Evolutionary conservation across 148 eudicot genomes (phyloP).

Genomic region (Camellia japonica): DNA sequence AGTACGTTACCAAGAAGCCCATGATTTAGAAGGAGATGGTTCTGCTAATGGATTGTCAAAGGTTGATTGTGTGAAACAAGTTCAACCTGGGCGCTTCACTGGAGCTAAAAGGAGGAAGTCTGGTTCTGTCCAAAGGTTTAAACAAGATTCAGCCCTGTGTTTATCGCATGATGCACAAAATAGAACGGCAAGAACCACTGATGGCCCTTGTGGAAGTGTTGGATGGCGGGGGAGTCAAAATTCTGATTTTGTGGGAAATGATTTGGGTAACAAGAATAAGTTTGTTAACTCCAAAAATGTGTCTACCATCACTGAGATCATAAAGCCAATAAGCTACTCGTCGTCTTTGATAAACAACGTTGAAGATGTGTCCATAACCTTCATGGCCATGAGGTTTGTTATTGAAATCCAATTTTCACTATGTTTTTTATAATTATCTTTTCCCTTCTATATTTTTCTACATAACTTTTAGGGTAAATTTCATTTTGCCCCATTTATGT

Average conservation of each 20-base stretch:
- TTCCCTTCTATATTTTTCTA: too few species aligned
- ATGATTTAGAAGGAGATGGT: slow-evolving; percentile 34
- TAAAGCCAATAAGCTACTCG: slow-evolving; percentile 74
- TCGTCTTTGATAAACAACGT: slow-evolving; percentile 48
- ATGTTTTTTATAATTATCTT: background rate
- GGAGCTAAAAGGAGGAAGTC: slow-evolving; percentile 89
- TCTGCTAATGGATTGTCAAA: slow-evolving; percentile 42
- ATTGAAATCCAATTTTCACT: background rate
- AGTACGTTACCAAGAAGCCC: slow-evolving; percentile 30
- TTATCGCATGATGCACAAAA: slow-evolving; percentile 32
- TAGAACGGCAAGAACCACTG: slow-evolving; percentile 15
- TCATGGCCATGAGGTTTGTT: slow-evolving; percentile 78
- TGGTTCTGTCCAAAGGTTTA: slow-evolving; percentile 80
- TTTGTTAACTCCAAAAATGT: slow-evolving; percentile 37
- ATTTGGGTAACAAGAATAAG: slow-evolving; percentile 41
- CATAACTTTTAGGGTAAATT: too few species aligned
- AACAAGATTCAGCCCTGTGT: slow-evolving; percentile 36
- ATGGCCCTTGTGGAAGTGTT: slow-evolving; percentile 33
- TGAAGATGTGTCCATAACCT: slow-evolving; percentile 66
- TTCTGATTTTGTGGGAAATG: slow-evolving; percentile 25
- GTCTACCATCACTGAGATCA: slow-evolving; percentile 50
- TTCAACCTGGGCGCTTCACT: slow-evolving; percentile 45
- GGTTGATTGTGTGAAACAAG: slow-evolving; percentile 39
- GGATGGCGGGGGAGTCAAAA: slow-evolving; percentile 27
- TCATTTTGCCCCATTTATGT: too few species aligned